phyloP scores from a whole-genome alignment of 2,329 filamentous ascomycete genomes.

The Colletotrichum caudatum region DNA sequence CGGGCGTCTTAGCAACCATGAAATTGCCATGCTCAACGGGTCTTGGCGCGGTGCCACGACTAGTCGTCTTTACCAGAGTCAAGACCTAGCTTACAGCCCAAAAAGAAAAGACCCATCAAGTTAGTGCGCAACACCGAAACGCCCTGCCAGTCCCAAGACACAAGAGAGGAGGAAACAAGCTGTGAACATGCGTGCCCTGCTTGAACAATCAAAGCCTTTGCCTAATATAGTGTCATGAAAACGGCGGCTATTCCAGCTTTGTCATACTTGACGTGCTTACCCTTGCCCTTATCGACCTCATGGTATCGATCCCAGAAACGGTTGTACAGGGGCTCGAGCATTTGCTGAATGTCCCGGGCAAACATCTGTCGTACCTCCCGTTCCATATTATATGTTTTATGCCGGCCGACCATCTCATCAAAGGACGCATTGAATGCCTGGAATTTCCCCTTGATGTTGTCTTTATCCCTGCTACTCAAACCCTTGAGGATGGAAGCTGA shows the following conservation, averaged over 20 bases:
- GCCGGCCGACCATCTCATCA: conserved; percentile 85
- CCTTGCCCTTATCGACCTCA: conserved; percentile 96
- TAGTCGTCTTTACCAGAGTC: background rate
- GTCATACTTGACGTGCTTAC: conserved; percentile 98
- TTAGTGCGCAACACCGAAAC: conserved; percentile 26
- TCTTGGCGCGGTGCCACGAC: background rate
- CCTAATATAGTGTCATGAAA: conserved; percentile 64
- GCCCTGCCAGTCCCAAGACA: conserved; percentile 19
- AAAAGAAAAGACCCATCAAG: background rate
- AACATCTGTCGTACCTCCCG: conserved; percentile 85
- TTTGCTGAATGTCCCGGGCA: conserved; percentile 85
- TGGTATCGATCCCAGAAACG: conserved; percentile 98
- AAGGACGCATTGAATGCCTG: conserved; percentile 90
- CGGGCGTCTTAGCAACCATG: background rate
- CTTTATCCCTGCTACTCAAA: conserved; percentile 90
- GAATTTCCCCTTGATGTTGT: conserved; percentile 97
- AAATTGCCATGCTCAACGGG: background rate
- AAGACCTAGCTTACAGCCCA: background rate
- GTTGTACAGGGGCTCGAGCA: conserved; percentile 93
- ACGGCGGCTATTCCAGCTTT: conserved; percentile 81
- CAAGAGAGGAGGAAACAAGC: background rate
- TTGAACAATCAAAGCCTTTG: conserved; percentile 17
- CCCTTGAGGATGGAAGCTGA: conserved; percentile 86
- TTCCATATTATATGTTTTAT: conserved; percentile 91
- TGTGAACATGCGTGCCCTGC: background rate